phyloP scores from a whole-genome alignment of 164 flowering plant species.

The Sedum album region DNA sequence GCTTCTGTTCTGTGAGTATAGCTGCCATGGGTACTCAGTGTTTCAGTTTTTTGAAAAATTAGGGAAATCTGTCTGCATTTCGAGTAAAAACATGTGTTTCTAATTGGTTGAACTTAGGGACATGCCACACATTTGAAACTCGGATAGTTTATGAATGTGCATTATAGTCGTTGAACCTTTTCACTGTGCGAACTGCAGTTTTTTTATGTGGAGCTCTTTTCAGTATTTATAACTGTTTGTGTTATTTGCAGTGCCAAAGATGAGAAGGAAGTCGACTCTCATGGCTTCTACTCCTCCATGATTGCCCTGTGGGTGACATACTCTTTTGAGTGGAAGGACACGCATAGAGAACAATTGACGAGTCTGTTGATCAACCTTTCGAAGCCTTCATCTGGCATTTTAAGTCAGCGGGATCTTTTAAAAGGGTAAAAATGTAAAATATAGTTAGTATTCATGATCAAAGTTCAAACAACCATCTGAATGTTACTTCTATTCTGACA shows the following conservation, averaged over 20 bases:
- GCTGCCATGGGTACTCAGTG: too few species aligned
- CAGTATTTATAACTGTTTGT: neutral
- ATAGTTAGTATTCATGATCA: too few species aligned
- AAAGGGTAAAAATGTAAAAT: neutral
- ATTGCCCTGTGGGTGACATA: constrained; percentile 2
- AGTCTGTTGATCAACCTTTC: neutral
- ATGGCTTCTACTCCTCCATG: neutral
- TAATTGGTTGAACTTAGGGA: too few species aligned
- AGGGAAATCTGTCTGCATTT: too few species aligned
- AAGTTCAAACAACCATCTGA: neutral
- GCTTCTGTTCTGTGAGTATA: too few species aligned
- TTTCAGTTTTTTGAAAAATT: too few species aligned
- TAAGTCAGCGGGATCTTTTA: neutral
- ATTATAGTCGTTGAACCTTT: too few species aligned
- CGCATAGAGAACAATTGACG: neutral
- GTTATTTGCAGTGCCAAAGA: neutral
- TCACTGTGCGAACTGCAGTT: neutral
- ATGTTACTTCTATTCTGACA: too few species aligned
- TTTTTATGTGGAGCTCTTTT: neutral
- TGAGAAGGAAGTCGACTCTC: neutral
- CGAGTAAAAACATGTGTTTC: too few species aligned
- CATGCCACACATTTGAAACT: too few species aligned
- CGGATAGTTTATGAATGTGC: neutral
- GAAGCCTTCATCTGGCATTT: neutral
- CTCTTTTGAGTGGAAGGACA: neutral